Conservation (phyloP, 75 land plant species). For the Ceratopteris richardii region DNA sequence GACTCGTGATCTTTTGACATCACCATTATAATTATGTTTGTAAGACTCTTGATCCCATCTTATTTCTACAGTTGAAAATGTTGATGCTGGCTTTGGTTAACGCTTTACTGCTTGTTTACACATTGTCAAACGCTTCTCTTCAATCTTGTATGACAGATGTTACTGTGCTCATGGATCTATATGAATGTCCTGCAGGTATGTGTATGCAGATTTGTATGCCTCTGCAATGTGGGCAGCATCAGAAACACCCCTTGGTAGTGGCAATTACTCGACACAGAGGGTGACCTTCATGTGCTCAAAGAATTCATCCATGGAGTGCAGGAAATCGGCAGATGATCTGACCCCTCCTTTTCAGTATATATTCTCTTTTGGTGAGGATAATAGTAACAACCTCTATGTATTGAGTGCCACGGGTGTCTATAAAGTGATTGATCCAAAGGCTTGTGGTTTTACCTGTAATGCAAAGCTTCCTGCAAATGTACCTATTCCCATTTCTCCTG, state of each 20-base stretch:
- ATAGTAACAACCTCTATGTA: slow-evolving; percentile 49
- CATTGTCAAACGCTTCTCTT: no score
- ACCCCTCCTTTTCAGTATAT: slow-evolving; percentile 38
- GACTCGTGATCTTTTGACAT: no score
- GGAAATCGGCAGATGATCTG: slow-evolving; percentile 12
- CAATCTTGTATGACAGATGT: no score
- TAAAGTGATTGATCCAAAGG: slow-evolving; percentile 55
- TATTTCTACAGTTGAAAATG: no score
- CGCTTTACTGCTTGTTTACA: no score
- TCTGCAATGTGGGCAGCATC: slow-evolving; percentile 44
- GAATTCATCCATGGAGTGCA: slow-evolving; percentile 59
- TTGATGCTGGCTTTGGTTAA: no score
- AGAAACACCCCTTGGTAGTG: slow-evolving; percentile 65
- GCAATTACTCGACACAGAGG: slow-evolving; percentile 37
- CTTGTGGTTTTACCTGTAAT: slow-evolving; percentile 56
- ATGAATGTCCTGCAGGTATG: slow-evolving; percentile 75
- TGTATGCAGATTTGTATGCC: slow-evolving; percentile 71
- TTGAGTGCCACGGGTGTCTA: slow-evolving; percentile 61
- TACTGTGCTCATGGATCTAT: no score
- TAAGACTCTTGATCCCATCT: no score
- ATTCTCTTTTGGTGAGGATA: slow-evolving; percentile 76
- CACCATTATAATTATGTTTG: no score
- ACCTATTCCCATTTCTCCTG: slow-evolving; percentile 1
- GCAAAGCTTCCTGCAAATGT: slow-evolving; percentile 25
- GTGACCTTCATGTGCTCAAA: slow-evolving; percentile 53